These are phyloP conservation scores for Penicillium samsonianum DNA, from an alignment of 495 filamentous ascomycete genomes.

Conservation along the genomic window DNA sequence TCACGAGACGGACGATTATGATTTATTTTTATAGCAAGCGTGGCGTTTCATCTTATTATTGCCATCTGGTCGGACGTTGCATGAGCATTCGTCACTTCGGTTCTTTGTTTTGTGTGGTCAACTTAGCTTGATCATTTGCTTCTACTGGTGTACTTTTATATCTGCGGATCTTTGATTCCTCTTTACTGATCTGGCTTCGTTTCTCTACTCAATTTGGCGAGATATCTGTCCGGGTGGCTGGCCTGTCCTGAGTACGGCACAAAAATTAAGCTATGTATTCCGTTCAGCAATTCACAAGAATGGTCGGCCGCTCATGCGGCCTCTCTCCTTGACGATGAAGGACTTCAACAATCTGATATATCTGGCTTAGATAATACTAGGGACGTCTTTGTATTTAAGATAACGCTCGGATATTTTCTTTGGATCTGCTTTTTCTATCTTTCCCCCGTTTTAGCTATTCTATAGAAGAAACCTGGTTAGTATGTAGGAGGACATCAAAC, in stretches of 20 bases:
- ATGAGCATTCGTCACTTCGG: neutral
- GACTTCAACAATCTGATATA: no score
- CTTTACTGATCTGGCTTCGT: neutral
- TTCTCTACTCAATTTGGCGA: slow-evolving; percentile 1
- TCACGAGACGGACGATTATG: slow-evolving; percentile 10
- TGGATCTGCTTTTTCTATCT: no score
- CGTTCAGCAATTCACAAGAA: neutral
- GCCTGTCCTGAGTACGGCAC: neutral
- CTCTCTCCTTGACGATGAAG: neutral
- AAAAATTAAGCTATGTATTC: neutral
- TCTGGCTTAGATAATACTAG: neutral
- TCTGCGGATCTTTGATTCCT: neutral
- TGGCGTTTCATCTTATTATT: slow-evolving; percentile 4
- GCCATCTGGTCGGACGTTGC: neutral
- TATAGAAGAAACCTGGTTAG: no score
- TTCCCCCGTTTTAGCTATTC: no score
- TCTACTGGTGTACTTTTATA: slow-evolving; percentile 4
- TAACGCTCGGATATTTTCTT: no score
- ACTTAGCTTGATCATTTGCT: neutral
- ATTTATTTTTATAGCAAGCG: slow-evolving; percentile 3
- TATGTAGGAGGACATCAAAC: no score
- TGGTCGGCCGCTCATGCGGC: neutral
- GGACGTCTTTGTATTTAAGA: no score
- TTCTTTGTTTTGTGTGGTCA: slow-evolving; percentile 6
- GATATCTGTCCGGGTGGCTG: slow-evolving; percentile 1